Percentiles rank a stretch among this genome's conserved stretches.
phyloP scores from a whole-genome alignment of 768 basidiomycete species.

The Agaricus subrufescens region DNA sequence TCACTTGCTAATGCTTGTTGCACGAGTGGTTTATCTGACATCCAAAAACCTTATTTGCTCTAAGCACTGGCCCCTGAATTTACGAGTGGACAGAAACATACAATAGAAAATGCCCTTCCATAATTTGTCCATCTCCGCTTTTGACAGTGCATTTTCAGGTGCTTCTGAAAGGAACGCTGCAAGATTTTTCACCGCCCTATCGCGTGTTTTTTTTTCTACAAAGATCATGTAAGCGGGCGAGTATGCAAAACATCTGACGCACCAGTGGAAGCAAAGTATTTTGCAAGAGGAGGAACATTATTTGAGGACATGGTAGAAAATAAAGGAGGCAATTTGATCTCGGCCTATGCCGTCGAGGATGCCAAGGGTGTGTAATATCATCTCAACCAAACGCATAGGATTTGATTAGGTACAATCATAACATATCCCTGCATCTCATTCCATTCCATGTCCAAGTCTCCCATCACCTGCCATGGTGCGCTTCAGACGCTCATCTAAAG shows the following conservation, averaged over 20 bases:
- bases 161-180: conserved; percentile 73
- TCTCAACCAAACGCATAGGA: no score
- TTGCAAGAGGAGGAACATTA: conserved; percentile 66
- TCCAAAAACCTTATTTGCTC: conserved; percentile 81
- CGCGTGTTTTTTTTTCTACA: conserved; percentile 82
- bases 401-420: no score
- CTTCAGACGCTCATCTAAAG: not conserved
- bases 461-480: conserved; percentile 89
- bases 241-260: conserved; percentile 16
- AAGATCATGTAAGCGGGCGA: conserved; percentile 7
- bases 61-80: not conserved
- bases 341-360: not conserved
- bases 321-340: conserved; percentile 15
- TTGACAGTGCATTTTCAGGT: conserved; percentile 53
- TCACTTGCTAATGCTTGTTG: conserved; percentile 89
- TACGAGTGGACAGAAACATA: conserved; percentile 27
- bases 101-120: conserved; percentile 99
- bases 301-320: conserved; percentile 22
- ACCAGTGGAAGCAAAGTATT: conserved; percentile 93
- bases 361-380: no score
- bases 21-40: conserved; percentile 97
- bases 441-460: conserved; percentile 51
- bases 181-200: conserved; percentile 83
- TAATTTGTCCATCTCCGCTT: conserved; percentile 81
- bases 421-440: not conserved